These are phyloP conservation scores for Xerocomus potaroensis DNA, from an alignment of 768 basidiomycete species.

Conservation along the genomic window DNA sequence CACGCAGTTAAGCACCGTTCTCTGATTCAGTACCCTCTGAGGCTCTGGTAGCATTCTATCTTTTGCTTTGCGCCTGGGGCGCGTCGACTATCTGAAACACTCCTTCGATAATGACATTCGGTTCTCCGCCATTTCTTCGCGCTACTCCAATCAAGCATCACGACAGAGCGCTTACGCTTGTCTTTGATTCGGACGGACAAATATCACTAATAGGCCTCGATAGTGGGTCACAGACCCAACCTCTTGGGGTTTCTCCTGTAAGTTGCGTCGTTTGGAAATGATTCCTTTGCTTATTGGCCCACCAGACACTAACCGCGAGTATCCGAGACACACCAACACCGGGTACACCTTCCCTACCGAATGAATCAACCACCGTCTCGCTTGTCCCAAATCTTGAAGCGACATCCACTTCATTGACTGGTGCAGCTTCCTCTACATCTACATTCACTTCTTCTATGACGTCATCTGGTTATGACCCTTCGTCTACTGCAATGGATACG, in stretches of 20 bases:
- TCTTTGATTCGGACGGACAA: slow-evolving; percentile 27
- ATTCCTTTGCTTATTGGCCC: background rate
- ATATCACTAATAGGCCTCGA: slow-evolving; percentile 24
- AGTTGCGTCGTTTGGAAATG: background rate
- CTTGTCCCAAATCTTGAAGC: slow-evolving; percentile 18
- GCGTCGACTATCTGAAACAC: slow-evolving; percentile 21
- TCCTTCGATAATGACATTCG: slow-evolving; percentile 17
- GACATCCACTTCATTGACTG: slow-evolving; percentile 10
- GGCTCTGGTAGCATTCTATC: slow-evolving; percentile 15
- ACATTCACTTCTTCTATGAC: background rate
- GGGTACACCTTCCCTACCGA: slow-evolving; percentile 1
- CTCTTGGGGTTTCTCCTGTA: slow-evolving; percentile 2
- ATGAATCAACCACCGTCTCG: slow-evolving; percentile 3
- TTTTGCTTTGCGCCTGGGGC: slow-evolving; percentile 26
- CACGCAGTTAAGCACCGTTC: slow-evolving; percentile 2
- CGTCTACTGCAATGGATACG: slow-evolving; percentile 9
- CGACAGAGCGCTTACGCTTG: slow-evolving; percentile 20
- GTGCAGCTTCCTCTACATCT: slow-evolving; percentile 1
- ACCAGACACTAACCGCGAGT: slow-evolving; percentile 8
- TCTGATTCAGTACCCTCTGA: slow-evolving; percentile 1
- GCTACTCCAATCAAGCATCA: slow-evolving; percentile 12
- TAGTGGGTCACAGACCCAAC: slow-evolving; percentile 1
- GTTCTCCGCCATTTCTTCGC: slow-evolving; percentile 6
- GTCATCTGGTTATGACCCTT: slow-evolving; percentile 5
- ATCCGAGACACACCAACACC: background rate